Evolutionary conservation across 1,284 basidiomycete species (phyloP), one percentile per base, ranked within the genome.

Genomic region (Puccinia novopanici): DNA sequence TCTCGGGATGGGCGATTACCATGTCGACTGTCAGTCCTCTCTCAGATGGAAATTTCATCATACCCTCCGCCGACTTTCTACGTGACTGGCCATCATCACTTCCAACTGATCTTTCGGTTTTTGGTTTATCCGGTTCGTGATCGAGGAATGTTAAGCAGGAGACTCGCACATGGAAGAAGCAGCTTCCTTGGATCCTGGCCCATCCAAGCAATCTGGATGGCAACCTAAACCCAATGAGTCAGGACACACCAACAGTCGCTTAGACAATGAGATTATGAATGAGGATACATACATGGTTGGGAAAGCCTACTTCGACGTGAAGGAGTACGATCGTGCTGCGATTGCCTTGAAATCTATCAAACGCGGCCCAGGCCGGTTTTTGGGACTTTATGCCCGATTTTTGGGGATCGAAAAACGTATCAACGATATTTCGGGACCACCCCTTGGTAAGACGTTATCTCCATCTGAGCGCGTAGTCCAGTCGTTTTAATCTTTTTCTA

Each of bases 371-470:
- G 91, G 91, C 0, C 88, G 88, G 24, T 98, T 98, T 86, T 84
- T 98, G 82, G 88, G 89, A 71, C 87, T 91, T 52, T 98, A 98
- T 85, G 90, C 92, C 80, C 90, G 90, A 82, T 98, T 92, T 85
- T 87, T 98, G 85, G 95, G 40, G 19, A 50, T 73, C 10, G 78
- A 80, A 65, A 80, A 80, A 55, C 68, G 70, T 5, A 55, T 80
- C 19, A 73, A 95, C 85, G 88, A 92, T 82, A 19, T 50, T 17
- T 61, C 55, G 22, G 88, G 45, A 10, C 50, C 24, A 40, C 24
- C 54, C 59, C 52, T 73, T 40, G 59, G 76, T 72, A 24, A 5
- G 50, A 19, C 27, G 55, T 48, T 55, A 30, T 40, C 13, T 22
- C 15, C 4, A 48, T n/a, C 19, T 5, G 68, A 13, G 42, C 37